A percentile compares a stretch with the other conserved stretches of the same genome.
phyloP scores from a whole-genome alignment of 305 asterid genomes.

The Stenogyne calaminthoides region DNA sequence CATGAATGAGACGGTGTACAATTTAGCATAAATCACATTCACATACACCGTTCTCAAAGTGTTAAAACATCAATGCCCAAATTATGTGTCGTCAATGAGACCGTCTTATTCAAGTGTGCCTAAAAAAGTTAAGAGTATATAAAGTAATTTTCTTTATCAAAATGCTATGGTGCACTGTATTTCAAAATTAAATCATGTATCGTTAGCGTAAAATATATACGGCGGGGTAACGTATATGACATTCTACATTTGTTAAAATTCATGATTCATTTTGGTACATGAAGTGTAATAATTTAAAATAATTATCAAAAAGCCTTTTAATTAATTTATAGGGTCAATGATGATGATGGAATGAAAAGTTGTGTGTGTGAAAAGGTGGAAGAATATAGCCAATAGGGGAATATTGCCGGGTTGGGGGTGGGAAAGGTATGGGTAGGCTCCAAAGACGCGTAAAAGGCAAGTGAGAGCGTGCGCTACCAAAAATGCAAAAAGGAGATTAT shows the following conservation, averaged over 20 bases:
- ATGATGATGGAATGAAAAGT: conserved; percentile 1
- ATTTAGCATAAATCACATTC: too few species aligned
- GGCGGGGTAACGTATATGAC: neutral
- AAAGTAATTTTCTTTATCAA: too few species aligned
- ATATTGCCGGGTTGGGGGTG: neutral
- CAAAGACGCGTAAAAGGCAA: conserved; percentile 63
- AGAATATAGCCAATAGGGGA: conserved; percentile 15
- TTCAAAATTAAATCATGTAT: too few species aligned
- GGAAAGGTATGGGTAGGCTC: conserved; percentile 27
- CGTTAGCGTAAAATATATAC: neutral
- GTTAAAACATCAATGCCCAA: too few species aligned
- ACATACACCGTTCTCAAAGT: too few species aligned
- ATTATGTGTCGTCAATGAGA: too few species aligned
- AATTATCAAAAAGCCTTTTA: neutral
- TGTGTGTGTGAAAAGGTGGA: neutral
- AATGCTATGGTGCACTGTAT: too few species aligned
- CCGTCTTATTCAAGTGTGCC: too few species aligned
- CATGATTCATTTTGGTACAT: neutral
- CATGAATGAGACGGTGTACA: too few species aligned
- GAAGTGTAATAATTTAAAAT: neutral
- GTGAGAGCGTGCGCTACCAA: conserved; percentile 68
- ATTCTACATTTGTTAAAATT: neutral
- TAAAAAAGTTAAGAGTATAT: too few species aligned
- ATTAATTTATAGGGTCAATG: neutral
- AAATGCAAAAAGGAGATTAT: conserved; percentile 48